Percentiles rank a stretch among this genome's conserved stretches.
Evolutionary conservation across 305 asterid genomes (phyloP).

Genomic region (Fraxinus sp.): DNA sequence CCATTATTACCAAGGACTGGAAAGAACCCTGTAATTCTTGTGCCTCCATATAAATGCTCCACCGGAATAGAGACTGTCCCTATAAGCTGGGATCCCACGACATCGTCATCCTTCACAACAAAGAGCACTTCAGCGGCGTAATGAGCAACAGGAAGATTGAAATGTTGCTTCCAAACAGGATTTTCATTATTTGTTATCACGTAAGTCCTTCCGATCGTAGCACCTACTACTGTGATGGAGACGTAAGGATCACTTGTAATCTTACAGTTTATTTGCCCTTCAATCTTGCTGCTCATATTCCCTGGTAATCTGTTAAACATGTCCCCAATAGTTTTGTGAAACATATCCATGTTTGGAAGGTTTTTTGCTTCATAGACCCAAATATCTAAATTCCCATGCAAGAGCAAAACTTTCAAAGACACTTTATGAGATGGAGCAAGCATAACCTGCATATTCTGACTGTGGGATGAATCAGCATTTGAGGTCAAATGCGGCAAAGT

Average conservation of each 20-base stretch:
- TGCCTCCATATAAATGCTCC: slow-evolving; percentile 76
- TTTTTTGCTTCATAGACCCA: slow-evolving; percentile 86
- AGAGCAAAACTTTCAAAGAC: slow-evolving; percentile 65
- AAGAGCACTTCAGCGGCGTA: slow-evolving; percentile 74
- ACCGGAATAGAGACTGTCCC: slow-evolving; percentile 84
- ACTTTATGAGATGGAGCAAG: slow-evolving; percentile 51
- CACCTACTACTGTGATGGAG: slow-evolving; percentile 58
- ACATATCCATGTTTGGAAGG: slow-evolving; percentile 99
- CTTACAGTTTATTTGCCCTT: slow-evolving; percentile 70
- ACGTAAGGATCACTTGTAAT: slow-evolving; percentile 97
- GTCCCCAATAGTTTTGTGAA: slow-evolving; percentile 91
- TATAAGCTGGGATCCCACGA: slow-evolving; percentile 91
- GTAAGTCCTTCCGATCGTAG: slow-evolving; percentile 80
- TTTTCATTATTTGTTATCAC: slow-evolving; percentile 79
- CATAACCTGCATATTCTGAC: slow-evolving; percentile 56
- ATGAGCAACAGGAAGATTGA: slow-evolving; percentile 89
- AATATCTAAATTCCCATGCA: slow-evolving; percentile 92
- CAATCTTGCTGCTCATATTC: slow-evolving; percentile 62
- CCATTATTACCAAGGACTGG: slow-evolving; percentile 76
- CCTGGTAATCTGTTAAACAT: slow-evolving; percentile 77
- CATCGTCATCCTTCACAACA: slow-evolving; percentile 84
- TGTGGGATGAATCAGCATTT: slow-evolving; percentile 27
- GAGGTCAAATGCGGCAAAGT: slow-evolving; percentile 27
- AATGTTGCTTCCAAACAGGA: slow-evolving; percentile 93
- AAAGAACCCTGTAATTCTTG: slow-evolving; percentile 61